Conservation (phyloP, 2,329 filamentous ascomycete genomes). For the Diaporthe citriasiana region DNA sequence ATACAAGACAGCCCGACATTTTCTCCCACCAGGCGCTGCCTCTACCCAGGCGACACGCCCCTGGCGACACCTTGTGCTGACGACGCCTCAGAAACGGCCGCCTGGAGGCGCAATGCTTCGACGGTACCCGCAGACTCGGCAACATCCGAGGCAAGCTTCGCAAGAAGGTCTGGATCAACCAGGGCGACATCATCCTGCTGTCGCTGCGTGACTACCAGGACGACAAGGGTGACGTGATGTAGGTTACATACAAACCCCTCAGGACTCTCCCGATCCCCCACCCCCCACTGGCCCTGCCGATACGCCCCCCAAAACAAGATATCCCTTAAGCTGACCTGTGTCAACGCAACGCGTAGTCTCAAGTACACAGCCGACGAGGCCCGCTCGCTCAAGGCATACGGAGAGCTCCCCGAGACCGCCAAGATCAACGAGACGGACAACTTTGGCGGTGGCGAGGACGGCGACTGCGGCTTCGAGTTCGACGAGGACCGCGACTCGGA, state of each 20-base stretch:
- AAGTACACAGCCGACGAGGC: constrained; percentile 98
- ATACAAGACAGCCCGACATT: background rate
- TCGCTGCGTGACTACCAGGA: constrained; percentile 88
- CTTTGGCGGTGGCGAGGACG: constrained; percentile 90
- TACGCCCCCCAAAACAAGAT: too few species aligned
- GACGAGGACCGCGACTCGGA: constrained; percentile 87
- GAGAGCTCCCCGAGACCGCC: constrained; percentile 95
- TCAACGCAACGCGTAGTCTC: constrained; percentile 58
- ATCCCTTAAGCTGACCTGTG: background rate
- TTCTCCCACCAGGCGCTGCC: background rate
- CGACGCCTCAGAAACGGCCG: constrained; percentile 75
- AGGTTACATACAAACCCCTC: constrained; percentile 17
- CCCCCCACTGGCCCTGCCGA: background rate
- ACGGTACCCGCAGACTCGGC: constrained; percentile 85
- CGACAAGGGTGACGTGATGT: constrained; percentile 89
- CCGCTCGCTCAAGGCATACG: constrained; percentile 94
- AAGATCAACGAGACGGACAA: constrained; percentile 99
- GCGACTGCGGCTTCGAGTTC: constrained; percentile 98
- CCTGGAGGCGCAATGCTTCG: constrained; percentile 94
- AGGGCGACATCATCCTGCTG: constrained; percentile 92
- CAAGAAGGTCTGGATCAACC: constrained; percentile 99
- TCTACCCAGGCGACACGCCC: background rate
- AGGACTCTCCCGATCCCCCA: background rate
- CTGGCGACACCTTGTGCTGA: constrained; percentile 8
- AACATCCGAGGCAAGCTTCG: constrained; percentile 88